Base-by-base conservation (phyloP, 305 asterid species). In the Nicotiana rustica region DNA sequence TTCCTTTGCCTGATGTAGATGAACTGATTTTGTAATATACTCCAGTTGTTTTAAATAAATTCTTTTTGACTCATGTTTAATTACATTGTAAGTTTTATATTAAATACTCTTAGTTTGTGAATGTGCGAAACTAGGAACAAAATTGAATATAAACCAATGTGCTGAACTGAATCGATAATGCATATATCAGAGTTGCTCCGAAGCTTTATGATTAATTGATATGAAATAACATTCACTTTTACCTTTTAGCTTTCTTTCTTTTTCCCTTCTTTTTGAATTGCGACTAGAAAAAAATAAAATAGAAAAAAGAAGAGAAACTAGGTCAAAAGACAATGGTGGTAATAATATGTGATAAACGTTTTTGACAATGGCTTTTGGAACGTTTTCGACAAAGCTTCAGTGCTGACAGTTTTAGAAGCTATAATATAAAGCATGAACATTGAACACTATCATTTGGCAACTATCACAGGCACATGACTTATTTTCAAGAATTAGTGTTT, bases 1-100 rank as follows among this genome's bases (percentile, higher is more conserved):
- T 71, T 71, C 78, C 61, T 47, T 3, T 71, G 14, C 78, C 78
- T 21, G 41, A 70, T 41, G 15, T 70, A 0, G 78, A 47, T 47
- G 78, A 71, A 1, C 49, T 71, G 14, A 18, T 19, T 0, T 6
- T 44, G 61, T 71, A 3, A 25, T 17, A 10, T 19, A 18, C 4
- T 19, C 4, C 0, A n/a, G 6, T 68, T 68, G 4, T 67, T 3
- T 67, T 36, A 10, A 7, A 21, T 12, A 14, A 19, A 21, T 64
- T 64, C 12, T 60, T 60, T 60, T 60, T 57, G 10, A 60, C 10
- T 60, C 25, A 60, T 60, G 29, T 18, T 18, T 60, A 60, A 25
- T 25, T 25, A 25, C 10, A 59, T 8, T 55, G 60, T 55, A 55
- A 55, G 60, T 55, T 12, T 13, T 55, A 12, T 1, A 25, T 25